Conservation (phyloP, 2,329 filamentous ascomycete genomes). For the Ophiognomonia clavigignenti-juglandacearum region DNA sequence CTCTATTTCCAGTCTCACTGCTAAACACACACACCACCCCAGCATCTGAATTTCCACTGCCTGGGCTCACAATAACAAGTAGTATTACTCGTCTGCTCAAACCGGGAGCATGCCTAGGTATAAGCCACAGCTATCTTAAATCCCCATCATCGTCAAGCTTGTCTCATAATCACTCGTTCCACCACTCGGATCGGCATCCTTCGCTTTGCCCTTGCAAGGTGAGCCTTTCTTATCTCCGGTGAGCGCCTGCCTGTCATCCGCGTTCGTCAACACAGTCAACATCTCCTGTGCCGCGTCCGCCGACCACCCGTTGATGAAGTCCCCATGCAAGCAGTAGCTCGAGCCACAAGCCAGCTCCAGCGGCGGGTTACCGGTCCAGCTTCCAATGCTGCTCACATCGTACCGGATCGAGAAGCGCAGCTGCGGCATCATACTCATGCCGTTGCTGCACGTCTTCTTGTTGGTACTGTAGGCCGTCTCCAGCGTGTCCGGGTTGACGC, state of each 20-base stretch:
- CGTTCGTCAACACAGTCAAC: conserved; percentile 22
- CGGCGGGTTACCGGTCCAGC: conserved; percentile 35
- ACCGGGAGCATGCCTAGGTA: too few species aligned
- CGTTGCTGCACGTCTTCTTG: conserved; percentile 29
- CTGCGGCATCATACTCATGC: conserved; percentile 36
- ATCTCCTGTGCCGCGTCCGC: conserved; percentile 35
- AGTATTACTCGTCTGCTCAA: too few species aligned
- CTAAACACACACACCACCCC: too few species aligned
- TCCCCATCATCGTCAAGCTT: conserved; percentile 20
- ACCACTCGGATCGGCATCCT: conserved; percentile 33
- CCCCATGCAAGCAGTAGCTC: conserved; percentile 35
- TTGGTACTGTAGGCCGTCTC: conserved; percentile 29
- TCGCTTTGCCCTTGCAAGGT: conserved; percentile 23
- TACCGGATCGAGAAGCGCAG: conserved; percentile 40
- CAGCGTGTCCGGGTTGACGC: conserved; percentile 28
- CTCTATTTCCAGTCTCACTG: too few species aligned
- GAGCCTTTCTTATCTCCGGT: conserved; percentile 22
- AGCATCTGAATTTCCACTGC: too few species aligned
- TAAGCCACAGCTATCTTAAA: too few species aligned
- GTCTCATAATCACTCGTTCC: conserved; percentile 34
- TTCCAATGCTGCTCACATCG: conserved; percentile 32
- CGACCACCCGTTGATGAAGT: conserved; percentile 43
- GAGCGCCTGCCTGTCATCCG: conserved; percentile 22
- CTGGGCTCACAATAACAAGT: too few species aligned
- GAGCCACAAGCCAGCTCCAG: conserved; percentile 34